These are phyloP conservation scores for Macroventuria anomochaeta DNA, from an alignment of 2,329 filamentous ascomycete genomes.

Conservation along the genomic window DNA sequence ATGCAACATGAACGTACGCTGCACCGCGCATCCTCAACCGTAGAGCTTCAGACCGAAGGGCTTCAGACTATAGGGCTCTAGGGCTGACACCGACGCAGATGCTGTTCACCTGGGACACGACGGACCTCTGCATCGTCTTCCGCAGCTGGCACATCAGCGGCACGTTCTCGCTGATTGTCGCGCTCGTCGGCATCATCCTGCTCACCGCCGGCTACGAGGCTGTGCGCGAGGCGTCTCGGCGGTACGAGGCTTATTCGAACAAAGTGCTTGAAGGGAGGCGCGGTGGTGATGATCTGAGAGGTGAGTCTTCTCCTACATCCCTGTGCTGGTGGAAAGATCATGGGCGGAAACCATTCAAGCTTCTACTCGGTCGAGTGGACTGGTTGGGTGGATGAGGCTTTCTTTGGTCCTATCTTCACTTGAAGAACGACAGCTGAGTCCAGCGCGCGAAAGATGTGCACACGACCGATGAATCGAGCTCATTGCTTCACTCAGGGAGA, in stretches of 20 bases:
- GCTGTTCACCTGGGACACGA: conserved; percentile 96
- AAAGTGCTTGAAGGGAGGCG: conserved; percentile 31
- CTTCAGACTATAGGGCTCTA: not conserved
- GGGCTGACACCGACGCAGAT: conserved; percentile 65
- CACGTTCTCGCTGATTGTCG: conserved; percentile 76
- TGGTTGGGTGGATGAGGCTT: not conserved
- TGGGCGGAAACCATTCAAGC: too few species aligned
- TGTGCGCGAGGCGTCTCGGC: conserved; percentile 75
- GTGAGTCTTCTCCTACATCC: too few species aligned
- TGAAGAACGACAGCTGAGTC: conserved; percentile 37
- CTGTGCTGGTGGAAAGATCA: too few species aligned
- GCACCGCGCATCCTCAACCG: not conserved
- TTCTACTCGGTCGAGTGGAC: too few species aligned
- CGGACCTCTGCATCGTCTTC: conserved; percentile 96
- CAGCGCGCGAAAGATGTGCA: conserved; percentile 31
- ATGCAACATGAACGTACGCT: conserved; percentile 89
- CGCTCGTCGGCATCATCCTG: conserved; percentile 80
- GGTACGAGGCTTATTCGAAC: conserved; percentile 68
- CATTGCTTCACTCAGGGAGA: conserved; percentile 78
- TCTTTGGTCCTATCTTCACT: conserved; percentile 16
- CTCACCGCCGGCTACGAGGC: conserved; percentile 93
- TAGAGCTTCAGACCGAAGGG: not conserved
- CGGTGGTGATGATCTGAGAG: conserved; percentile 40
- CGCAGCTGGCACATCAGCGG: conserved; percentile 84
- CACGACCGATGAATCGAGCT: conserved; percentile 62